Evolutionary conservation across 2,329 filamentous ascomycete species (phyloP).

Genomic region (Colletotrichum noveboracense): DNA sequence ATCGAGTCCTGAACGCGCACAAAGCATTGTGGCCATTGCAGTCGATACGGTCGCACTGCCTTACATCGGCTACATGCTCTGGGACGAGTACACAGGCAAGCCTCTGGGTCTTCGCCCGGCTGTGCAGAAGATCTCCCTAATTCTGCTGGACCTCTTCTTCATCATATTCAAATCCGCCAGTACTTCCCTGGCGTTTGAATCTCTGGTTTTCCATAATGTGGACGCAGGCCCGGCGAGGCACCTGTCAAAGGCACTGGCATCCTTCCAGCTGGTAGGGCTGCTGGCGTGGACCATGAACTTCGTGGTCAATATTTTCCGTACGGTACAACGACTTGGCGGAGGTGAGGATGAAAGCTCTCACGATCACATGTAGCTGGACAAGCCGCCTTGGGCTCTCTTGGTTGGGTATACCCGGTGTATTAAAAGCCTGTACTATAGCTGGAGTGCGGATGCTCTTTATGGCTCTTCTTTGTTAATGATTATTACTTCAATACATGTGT

Average conservation of each 20-base stretch:
- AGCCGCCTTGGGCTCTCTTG: not conserved
- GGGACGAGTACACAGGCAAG: conserved; percentile 94
- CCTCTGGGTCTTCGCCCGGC: conserved; percentile 86
- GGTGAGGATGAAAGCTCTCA: conserved; percentile 45
- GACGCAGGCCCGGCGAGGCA: conserved; percentile 39
- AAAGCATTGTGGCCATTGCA: conserved; percentile 85
- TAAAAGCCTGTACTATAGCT: conserved; percentile 19
- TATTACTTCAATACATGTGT: not conserved
- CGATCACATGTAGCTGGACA: conserved; percentile 9
- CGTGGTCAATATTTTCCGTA: conserved; percentile 79
- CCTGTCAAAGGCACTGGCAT: conserved; percentile 71
- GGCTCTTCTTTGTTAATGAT: conserved; percentile 5
- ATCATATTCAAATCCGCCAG: conserved; percentile 98
- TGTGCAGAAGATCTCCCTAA: conserved; percentile 84
- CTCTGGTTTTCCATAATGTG: conserved; percentile 66
- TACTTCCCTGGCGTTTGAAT: conserved; percentile 86
- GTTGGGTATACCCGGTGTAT: conserved; percentile 19
- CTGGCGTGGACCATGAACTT: conserved; percentile 93
- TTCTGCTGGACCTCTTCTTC: conserved; percentile 92
- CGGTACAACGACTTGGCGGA: conserved; percentile 66
- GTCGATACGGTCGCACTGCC: conserved; percentile 89
- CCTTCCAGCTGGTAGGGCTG: conserved; percentile 80
- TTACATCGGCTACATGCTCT: conserved; percentile 93
- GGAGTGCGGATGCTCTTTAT: not conserved
- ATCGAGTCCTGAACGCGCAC: conserved; percentile 65